Base-by-base conservation (phyloP, 805 yeast species). In the Kuraishia floccosa region DNA sequence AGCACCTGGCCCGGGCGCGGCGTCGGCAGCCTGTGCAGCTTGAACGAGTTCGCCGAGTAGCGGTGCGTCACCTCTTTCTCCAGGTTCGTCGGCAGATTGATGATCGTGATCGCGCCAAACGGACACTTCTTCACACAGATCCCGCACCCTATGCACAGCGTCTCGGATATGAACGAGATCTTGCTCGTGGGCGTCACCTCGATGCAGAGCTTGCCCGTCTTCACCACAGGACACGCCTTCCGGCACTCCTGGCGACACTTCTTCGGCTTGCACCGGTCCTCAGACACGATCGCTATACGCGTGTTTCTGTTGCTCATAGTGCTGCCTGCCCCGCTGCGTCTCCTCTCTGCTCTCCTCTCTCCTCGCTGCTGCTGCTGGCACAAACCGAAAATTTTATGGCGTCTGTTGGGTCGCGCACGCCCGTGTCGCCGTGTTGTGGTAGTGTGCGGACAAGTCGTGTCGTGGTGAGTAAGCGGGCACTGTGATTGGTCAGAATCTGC, bases 1-100 rank as follows among this genome's bases (percentile, higher is more conserved):
- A 91, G 68, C 19, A 91, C 98, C 63, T 91, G 98, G 38, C 97
- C 97, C 2, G 98, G 97, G 62, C 98, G 82, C 40, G 98, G 98
- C 35, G 94, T 87, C 17, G 98, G 98, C 49, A 91, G 68, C 58
- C 98, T 74, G 58, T 91, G 98, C 50, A 91, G 71, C 59, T 91
- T 91, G 76, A 91, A 91, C 34, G 96, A 84, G 59, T 91, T 91
- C 33, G 97, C 98, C 30, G 96, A 84, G 59, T 91, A 91, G 66
- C 98, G 76, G 59, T 91, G 97, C 24, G 97, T 86, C 34, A 87
- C 93, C 56, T 91, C 89, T 30, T 67, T 63, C 33, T 89, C 97
- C 53, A 91, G 69, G 56, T 91, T 87, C 12, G 97, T 89, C 41
- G 98, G 98, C 55, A 91, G 68, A 53, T 91, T 91, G 65, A 91